Percentiles rank a stretch among this genome's conserved stretches.
Conservation (phyloP, 2,329 filamentous ascomycete species). For the Ophioceras dolichostomum region DNA sequence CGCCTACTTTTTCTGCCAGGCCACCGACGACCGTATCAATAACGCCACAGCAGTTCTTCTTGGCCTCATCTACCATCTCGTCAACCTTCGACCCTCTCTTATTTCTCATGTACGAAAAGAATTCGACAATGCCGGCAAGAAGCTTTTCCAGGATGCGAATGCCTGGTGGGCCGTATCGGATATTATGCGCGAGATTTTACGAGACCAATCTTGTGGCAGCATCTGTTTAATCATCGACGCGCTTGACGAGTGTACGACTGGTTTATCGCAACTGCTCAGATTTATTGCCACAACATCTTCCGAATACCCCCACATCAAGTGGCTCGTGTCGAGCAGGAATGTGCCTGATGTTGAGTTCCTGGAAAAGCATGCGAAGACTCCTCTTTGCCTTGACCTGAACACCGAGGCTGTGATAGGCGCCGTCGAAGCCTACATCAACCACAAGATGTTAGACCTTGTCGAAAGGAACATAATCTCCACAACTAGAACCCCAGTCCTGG, state of each 20-base stretch:
- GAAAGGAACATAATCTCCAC: not conserved
- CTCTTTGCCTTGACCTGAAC: constrained; percentile 4
- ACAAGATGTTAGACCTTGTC: constrained; percentile 16
- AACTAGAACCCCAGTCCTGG: not conserved
- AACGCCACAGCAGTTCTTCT: constrained; percentile 18
- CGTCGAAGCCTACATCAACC: constrained; percentile 20
- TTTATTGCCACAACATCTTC: constrained; percentile 16
- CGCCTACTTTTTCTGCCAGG: constrained; percentile 22
- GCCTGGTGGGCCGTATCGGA: constrained; percentile 22
- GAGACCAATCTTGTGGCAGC: constrained; percentile 15
- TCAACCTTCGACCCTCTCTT: constrained; percentile 17
- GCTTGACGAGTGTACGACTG: constrained; percentile 28
- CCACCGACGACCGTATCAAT: constrained; percentile 13
- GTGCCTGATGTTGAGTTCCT: constrained; percentile 19
- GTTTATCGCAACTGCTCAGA: constrained; percentile 18
- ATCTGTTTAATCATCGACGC: constrained; percentile 29
- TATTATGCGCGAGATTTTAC: constrained; percentile 25
- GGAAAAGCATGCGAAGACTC: constrained; percentile 9
- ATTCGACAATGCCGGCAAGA: constrained; percentile 17
- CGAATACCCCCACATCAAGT: constrained; percentile 18
- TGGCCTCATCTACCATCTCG: constrained; percentile 17
- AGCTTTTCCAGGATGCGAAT: constrained; percentile 23
- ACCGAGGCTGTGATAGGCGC: constrained; percentile 18
- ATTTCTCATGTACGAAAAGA: constrained; percentile 18
- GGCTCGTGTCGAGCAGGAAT: constrained; percentile 32